Evolutionary conservation across 768 basidiomycete genomes (phyloP).

Genomic region (Omphalotus guepiniiformis): DNA sequence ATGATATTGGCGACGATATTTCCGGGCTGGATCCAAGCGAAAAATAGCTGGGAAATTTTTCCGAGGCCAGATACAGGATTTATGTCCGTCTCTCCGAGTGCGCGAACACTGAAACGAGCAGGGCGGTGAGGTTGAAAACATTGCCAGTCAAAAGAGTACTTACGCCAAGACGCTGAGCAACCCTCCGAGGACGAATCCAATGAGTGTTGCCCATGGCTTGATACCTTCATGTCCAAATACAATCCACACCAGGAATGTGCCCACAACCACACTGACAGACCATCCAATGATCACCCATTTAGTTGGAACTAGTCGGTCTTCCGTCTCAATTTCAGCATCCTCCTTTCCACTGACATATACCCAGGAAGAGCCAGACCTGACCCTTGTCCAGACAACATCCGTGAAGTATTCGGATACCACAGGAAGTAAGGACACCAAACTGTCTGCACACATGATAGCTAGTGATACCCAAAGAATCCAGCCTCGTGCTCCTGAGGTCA

Average conservation of each 20-base stretch:
- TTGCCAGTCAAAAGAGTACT: constrained; percentile 19
- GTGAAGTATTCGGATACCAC: constrained; percentile 53
- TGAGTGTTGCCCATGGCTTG: constrained; percentile 89
- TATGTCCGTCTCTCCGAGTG: constrained; percentile 93
- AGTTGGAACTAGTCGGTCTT: constrained; percentile 76
- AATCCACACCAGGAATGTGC: constrained; percentile 78
- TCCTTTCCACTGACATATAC: constrained; percentile 23
- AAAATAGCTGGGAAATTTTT: constrained; percentile 91
- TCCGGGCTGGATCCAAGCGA: constrained; percentile 91
- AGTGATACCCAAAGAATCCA: constrained; percentile 98
- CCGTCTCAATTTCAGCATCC: constrained; percentile 69
- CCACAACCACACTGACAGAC: constrained; percentile 52
- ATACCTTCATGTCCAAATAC: constrained; percentile 92
- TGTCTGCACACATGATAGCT: constrained; percentile 94
- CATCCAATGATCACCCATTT: constrained; percentile 76
- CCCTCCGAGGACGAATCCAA: constrained; percentile 80
- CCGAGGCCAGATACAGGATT: constrained; percentile 92
- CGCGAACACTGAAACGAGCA: constrained; percentile 62
- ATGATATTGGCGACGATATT: constrained; percentile 98
- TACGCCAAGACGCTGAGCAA: constrained; percentile 86
- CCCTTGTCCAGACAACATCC: constrained; percentile 25
- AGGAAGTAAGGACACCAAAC: constrained; percentile 79
- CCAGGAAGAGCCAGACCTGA: constrained; percentile 19
- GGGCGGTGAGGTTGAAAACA: constrained; percentile 7
- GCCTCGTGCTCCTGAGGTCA: constrained; percentile 83